phyloP scores from a whole-genome alignment of 2,329 filamentous ascomycete species.

The Ceratocystis lukuohia region DNA sequence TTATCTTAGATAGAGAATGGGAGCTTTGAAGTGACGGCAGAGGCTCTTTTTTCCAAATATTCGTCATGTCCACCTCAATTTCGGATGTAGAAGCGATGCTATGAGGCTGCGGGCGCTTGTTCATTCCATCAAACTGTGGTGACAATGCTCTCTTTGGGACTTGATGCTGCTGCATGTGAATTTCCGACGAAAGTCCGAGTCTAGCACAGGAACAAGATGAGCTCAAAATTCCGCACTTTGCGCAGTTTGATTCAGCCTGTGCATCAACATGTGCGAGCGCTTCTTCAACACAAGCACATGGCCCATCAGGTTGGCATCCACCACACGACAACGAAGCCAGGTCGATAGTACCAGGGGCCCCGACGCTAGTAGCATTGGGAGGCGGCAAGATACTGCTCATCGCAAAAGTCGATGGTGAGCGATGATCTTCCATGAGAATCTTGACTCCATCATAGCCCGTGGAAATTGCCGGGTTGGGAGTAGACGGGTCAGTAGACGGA shows the following conservation, averaged over 20 bases:
- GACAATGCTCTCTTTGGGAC: constrained; percentile 39
- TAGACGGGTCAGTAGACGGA: constrained; percentile 2
- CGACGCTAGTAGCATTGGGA: constrained; percentile 29
- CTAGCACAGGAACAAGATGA: constrained; percentile 51
- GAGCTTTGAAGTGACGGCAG: constrained; percentile 8
- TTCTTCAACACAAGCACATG: constrained; percentile 47
- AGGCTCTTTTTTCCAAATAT: constrained; percentile 40
- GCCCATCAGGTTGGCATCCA: constrained; percentile 38
- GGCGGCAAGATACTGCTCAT: constrained; percentile 46
- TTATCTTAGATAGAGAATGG: constrained; percentile 26
- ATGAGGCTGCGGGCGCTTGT: constrained; percentile 32
- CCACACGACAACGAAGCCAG: constrained; percentile 38
- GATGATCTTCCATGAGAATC: constrained; percentile 17
- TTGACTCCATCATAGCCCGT: constrained; percentile 15
- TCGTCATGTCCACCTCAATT: constrained; percentile 59
- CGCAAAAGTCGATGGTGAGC: constrained; percentile 25
- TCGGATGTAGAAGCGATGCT: constrained; percentile 28
- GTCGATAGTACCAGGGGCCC: constrained; percentile 21
- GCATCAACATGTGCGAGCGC: constrained; percentile 39
- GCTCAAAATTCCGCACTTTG: constrained; percentile 45
- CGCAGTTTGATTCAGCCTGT: constrained; percentile 46
- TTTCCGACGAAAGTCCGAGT: constrained; percentile 38
- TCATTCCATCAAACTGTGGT: constrained; percentile 25
- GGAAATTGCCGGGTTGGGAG: constrained; percentile 15
- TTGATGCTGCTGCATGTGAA: neutral